These are phyloP conservation scores for Rutidosis leptorrhynchoides DNA, from an alignment of 129 eudicot species.

Conservation along the genomic window DNA sequence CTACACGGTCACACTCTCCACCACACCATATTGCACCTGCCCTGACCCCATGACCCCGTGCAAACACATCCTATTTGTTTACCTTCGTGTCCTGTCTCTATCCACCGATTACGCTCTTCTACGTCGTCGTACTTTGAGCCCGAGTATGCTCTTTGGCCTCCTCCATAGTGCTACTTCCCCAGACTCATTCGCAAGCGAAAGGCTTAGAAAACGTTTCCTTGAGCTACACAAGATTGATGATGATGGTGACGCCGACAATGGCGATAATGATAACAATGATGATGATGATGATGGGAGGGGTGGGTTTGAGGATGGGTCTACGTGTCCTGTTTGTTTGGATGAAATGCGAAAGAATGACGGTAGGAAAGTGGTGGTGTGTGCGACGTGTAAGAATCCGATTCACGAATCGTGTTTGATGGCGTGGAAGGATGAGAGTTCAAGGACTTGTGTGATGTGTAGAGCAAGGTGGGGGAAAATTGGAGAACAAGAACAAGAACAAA, in stretches of 20 bases:
- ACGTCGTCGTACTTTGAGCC: conserved; percentile 47
- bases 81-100: conserved; percentile 47
- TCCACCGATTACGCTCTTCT: conserved; percentile 49
- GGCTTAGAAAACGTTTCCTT: conserved; percentile 47
- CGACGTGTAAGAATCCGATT: conserved; percentile 58
- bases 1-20: conserved; percentile 61
- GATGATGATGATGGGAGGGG: neutral
- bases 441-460: conserved; percentile 74
- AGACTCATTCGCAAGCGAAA: conserved; percentile 37
- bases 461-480: conserved; percentile 54
- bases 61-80: conserved; percentile 75
- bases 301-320: conserved; percentile 37
- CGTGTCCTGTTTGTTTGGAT: conserved; percentile 79
- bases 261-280: neutral
- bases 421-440: conserved; percentile 61
- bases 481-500: conserved; percentile 27
- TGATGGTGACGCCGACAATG: too few species aligned
- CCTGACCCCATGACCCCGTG: conserved; percentile 72
- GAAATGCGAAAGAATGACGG: conserved; percentile 33
- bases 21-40: conserved; percentile 63
- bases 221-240: conserved; percentile 29
- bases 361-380: conserved; percentile 55
- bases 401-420: conserved; percentile 68
- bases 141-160: conserved; percentile 57
- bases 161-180: conserved; percentile 34